These are phyloP conservation scores for Usnea hakonensis DNA, from an alignment of 495 filamentous ascomycete species.

Conservation along the genomic window DNA sequence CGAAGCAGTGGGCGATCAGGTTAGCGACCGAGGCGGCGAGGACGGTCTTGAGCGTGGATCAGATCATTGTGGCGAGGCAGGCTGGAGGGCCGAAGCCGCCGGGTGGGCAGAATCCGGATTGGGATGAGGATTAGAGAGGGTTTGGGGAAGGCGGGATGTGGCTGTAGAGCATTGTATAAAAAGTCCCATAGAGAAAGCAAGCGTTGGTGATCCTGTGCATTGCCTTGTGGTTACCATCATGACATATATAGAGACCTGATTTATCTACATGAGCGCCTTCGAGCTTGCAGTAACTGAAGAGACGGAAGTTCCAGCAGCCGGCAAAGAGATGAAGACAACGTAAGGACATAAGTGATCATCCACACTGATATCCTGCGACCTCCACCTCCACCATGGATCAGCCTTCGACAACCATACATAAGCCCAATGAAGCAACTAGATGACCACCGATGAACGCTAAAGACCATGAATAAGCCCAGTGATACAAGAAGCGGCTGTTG, in stretches of 20 bases:
- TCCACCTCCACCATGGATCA: too few species aligned
- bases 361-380: background rate
- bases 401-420: too few species aligned
- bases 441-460: too few species aligned
- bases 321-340: background rate
- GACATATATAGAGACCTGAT: background rate
- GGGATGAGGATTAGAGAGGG: constrained; percentile 84
- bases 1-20: constrained; percentile 94
- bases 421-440: too few species aligned
- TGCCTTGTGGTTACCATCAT: background rate
- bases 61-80: constrained; percentile 97
- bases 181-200: constrained; percentile 3
- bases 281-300: background rate
- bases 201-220: background rate
- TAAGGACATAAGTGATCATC: background rate
- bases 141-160: background rate
- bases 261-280: background rate
- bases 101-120: constrained; percentile 72
- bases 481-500: background rate
- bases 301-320: background rate
- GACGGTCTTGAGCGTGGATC: constrained; percentile 93
- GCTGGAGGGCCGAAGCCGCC: constrained; percentile 96
- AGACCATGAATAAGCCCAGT: background rate
- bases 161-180: background rate
- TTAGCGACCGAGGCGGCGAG: constrained; percentile 90